A percentile compares a stretch with the other conserved stretches of the same genome.
phyloP scores from a whole-genome alignment of 2,329 filamentous ascomycete species.

The Epichloe gansuensis region DNA sequence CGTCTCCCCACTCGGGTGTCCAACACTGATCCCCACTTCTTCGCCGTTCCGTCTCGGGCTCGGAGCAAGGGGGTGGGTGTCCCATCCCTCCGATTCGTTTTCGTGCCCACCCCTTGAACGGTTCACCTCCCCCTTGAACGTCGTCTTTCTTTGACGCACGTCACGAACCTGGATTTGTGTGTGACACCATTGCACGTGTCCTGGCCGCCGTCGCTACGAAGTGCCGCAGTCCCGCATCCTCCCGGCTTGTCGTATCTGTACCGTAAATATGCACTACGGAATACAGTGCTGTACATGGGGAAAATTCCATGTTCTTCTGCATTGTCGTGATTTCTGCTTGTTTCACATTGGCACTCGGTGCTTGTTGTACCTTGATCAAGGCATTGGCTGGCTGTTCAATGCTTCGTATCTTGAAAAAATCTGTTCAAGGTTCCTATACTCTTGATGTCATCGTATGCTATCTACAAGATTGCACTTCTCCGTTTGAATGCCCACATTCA shows the following conservation, averaged over 20 bases:
- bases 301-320: background rate
- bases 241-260: background rate
- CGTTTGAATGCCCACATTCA: background rate
- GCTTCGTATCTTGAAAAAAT: background rate
- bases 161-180: slow-evolving; percentile 4
- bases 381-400: background rate
- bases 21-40: background rate
- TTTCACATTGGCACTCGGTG: background rate
- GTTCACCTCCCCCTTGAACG: slow-evolving; percentile 5
- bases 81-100: slow-evolving; percentile 13
- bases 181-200: background rate
- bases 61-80: background rate
- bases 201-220: background rate
- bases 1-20: background rate
- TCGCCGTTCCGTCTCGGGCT: slow-evolving; percentile 10
- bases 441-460: background rate
- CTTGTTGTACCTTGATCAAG: background rate
- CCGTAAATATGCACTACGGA: background rate
- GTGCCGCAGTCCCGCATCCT: background rate
- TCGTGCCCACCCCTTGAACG: slow-evolving; percentile 9
- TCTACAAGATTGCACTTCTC: slow-evolving; percentile 1
- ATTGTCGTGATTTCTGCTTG: background rate
- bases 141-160: background rate
- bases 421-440: background rate
- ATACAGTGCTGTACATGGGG: no score